Conservation (phyloP, 129 eudicot species). For the Artemisia tridentata region DNA sequence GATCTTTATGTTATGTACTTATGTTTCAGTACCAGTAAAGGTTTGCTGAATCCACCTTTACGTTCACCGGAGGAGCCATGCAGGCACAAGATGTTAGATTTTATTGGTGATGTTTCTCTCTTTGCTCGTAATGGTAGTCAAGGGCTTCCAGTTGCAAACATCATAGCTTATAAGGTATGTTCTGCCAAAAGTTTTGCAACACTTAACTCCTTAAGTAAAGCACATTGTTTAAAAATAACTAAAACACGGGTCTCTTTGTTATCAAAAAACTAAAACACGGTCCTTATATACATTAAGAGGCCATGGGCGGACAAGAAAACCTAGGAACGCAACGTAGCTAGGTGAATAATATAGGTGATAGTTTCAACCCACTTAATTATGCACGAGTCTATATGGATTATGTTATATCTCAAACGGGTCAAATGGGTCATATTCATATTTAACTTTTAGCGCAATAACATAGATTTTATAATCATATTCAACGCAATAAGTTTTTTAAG, state of each 20-base stretch:
- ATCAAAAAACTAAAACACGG: neutral
- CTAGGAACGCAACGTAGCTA: neutral
- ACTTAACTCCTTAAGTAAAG: too few species aligned
- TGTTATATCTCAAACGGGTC: neutral
- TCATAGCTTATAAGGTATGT: constrained; percentile 74
- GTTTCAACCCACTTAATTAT: neutral
- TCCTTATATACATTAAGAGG: neutral
- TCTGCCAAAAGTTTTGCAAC: neutral
- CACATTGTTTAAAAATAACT: neutral
- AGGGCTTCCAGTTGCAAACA: constrained; percentile 81
- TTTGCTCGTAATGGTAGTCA: constrained; percentile 78
- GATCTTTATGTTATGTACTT: constrained; percentile 16
- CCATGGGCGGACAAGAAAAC: neutral
- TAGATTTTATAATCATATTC: neutral
- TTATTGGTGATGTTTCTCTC: constrained; percentile 88
- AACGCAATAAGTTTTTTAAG: neutral
- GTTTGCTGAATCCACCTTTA: constrained; percentile 83
- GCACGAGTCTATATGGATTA: neutral
- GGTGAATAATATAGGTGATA: neutral
- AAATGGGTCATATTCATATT: neutral
- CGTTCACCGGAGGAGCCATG: constrained; percentile 81
- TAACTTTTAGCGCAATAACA: neutral
- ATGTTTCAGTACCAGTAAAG: constrained; percentile 51
- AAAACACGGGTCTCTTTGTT: too few species aligned
- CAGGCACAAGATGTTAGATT: constrained; percentile 89